phyloP scores from a whole-genome alignment of 331 rosid genomes.

The Dryas integrifolia region DNA sequence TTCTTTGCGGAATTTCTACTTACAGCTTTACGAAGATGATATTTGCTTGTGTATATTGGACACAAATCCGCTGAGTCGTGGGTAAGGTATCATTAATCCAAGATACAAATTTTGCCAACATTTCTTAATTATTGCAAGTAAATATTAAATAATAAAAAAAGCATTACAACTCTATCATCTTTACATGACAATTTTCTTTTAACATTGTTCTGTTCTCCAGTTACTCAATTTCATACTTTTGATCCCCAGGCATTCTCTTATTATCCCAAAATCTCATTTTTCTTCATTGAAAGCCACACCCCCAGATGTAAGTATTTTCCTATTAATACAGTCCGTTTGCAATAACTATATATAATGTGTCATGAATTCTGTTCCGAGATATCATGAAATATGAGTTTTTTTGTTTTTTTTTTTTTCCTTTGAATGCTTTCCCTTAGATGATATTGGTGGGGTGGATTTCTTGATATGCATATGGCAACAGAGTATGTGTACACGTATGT shows the following conservation, averaged over 20 bases:
- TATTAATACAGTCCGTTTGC: conserved; percentile 24
- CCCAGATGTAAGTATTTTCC: conserved; percentile 65
- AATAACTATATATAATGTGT: neutral
- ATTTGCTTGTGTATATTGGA: conserved; percentile 85
- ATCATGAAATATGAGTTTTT: neutral
- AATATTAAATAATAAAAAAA: neutral
- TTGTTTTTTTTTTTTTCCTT: neutral
- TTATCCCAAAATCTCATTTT: conserved; percentile 86
- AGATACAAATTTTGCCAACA: conserved; percentile 16
- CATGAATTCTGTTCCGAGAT: neutral
- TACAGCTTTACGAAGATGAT: conserved; percentile 94
- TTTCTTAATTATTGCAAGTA: neutral
- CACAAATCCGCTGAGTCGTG: conserved; percentile 77
- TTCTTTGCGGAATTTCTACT: conserved; percentile 17
- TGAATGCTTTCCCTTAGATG: neutral
- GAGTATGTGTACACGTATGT: neutral
- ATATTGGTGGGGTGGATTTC: neutral
- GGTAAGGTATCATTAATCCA: conserved; percentile 80
- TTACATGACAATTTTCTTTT: neutral
- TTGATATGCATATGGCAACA: neutral
- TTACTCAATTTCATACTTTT: conserved; percentile 15
- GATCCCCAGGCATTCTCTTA: conserved; percentile 81
- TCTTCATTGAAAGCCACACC: conserved; percentile 86
- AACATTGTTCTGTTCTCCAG: neutral
- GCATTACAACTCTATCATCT: neutral